phyloP scores from a whole-genome alignment of 2,329 filamentous ascomycete species.

The Aspergillus sp. region DNA sequence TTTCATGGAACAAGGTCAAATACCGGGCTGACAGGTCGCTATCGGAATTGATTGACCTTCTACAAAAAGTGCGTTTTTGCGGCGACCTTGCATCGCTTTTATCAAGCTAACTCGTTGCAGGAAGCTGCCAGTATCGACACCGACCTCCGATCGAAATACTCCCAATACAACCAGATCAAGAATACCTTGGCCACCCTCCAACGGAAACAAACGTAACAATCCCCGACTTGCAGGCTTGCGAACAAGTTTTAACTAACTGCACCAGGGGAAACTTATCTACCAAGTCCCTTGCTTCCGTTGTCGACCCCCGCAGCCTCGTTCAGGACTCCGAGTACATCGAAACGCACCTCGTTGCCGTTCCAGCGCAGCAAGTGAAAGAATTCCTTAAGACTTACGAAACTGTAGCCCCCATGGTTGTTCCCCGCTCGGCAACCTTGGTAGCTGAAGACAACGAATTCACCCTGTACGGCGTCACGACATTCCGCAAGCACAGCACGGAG shows the following conservation, averaged over 20 bases:
- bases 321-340: conserved; percentile 95
- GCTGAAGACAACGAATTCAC: conserved; percentile 87
- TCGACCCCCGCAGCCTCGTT: conserved; percentile 76
- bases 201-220: conserved; percentile 75
- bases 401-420: conserved; percentile 86
- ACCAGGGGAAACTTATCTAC: conserved; percentile 85
- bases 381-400: conserved; percentile 90
- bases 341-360: conserved; percentile 90
- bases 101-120: conserved; percentile 44
- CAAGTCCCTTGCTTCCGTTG: conserved; percentile 86
- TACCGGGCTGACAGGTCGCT: conserved; percentile 92
- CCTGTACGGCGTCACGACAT: conserved; percentile 83
- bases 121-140: conserved; percentile 91
- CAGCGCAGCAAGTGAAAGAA: conserved; percentile 76
- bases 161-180: conserved; percentile 90
- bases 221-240: background rate
- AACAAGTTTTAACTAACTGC: background rate
- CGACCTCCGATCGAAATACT: conserved; percentile 91
- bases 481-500: conserved; percentile 85
- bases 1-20: conserved; percentile 97
- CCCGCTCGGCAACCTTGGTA: conserved; percentile 77
- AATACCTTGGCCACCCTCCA: conserved; percentile 77
- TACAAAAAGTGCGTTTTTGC: conserved; percentile 69
- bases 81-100: too few relatives aligned
- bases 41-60: conserved; percentile 77